Evolutionary conservation across 2,329 filamentous ascomycete genomes (phyloP).

Genomic region (Colletotrichum tropicicola): DNA sequence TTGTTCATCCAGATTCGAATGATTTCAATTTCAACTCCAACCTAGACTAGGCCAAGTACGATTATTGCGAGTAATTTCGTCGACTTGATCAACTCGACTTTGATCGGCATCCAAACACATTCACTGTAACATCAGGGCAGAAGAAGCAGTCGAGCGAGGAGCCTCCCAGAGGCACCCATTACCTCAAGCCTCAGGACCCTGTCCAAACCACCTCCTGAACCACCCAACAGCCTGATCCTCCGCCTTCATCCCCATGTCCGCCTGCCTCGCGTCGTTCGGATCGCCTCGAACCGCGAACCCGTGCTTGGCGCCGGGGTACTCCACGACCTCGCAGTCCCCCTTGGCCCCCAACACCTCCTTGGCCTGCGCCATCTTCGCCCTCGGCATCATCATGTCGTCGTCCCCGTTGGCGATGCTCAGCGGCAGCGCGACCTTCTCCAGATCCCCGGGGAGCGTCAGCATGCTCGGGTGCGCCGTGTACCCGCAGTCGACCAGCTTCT

Average conservation of each 20-base stretch:
- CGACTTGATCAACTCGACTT: no score
- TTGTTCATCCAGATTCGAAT: no score
- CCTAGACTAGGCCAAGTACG: no score
- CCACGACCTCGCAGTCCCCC: constrained; percentile 33
- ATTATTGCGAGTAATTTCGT: no score
- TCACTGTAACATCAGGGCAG: no score
- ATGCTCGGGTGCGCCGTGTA: constrained; percentile 63
- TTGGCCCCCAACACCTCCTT: constrained; percentile 45
- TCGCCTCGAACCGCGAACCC: constrained; percentile 40
- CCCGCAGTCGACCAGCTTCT: constrained; percentile 56
- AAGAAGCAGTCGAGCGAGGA: no score
- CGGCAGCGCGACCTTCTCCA: constrained; percentile 53
- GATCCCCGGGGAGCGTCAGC: constrained; percentile 55
- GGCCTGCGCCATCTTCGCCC: constrained; percentile 42
- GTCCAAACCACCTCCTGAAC: constrained; percentile 35
- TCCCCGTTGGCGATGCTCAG: constrained; percentile 57
- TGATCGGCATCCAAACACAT: no score
- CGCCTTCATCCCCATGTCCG: constrained; percentile 34
- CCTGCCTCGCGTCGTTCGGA: constrained; percentile 34
- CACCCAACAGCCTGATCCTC: constrained; percentile 40
- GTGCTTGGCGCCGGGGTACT: constrained; percentile 40
- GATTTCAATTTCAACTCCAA: no score
- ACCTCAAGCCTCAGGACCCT: background rate
- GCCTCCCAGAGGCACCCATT: no score
- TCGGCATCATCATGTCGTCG: constrained; percentile 49